Evolutionary conservation across 2,329 filamentous ascomycete genomes (phyloP).

Genomic region (Phyllosticta citrichinensis): DNA sequence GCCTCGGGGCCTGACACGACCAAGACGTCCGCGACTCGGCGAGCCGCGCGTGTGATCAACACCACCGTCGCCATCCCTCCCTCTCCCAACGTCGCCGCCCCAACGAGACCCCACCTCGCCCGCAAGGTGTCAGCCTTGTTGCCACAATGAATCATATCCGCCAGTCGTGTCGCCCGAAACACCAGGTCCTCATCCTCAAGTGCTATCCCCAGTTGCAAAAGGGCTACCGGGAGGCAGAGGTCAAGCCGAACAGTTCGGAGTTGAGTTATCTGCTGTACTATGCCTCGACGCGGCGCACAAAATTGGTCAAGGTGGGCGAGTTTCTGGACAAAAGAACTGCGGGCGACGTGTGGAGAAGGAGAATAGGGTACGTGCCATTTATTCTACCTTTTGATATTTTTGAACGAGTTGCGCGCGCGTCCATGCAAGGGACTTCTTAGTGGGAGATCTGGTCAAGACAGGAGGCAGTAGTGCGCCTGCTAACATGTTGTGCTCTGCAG

Average conservation of each 20-base stretch:
- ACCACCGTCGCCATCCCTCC: neutral
- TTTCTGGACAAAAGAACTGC: conserved; percentile 93
- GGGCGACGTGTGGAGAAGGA: conserved; percentile 78
- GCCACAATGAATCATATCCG: conserved; percentile 45
- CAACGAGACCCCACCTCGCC: neutral
- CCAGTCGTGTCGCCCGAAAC: conserved; percentile 71
- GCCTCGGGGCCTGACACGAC: neutral
- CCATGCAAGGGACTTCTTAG: neutral
- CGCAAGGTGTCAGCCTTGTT: neutral
- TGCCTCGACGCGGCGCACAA: conserved; percentile 84
- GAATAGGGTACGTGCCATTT: conserved; percentile 59
- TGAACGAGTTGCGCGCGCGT: neutral
- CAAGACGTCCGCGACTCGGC: neutral
- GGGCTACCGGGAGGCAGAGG: conserved; percentile 63
- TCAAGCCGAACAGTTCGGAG: conserved; percentile 93
- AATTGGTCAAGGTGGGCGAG: conserved; percentile 89
- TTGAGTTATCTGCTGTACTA: conserved; percentile 96
- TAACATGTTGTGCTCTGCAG: conserved; percentile 35
- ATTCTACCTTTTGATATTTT: conserved; percentile 8
- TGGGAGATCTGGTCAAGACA: neutral
- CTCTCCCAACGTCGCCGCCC: neutral
- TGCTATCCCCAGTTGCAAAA: conserved; percentile 93
- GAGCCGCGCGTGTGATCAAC: neutral
- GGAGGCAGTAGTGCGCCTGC: neutral
- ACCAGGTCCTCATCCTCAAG: conserved; percentile 91